phyloP scores from a whole-genome alignment of 345 rosid genomes.

The Heritiera littoralis region DNA sequence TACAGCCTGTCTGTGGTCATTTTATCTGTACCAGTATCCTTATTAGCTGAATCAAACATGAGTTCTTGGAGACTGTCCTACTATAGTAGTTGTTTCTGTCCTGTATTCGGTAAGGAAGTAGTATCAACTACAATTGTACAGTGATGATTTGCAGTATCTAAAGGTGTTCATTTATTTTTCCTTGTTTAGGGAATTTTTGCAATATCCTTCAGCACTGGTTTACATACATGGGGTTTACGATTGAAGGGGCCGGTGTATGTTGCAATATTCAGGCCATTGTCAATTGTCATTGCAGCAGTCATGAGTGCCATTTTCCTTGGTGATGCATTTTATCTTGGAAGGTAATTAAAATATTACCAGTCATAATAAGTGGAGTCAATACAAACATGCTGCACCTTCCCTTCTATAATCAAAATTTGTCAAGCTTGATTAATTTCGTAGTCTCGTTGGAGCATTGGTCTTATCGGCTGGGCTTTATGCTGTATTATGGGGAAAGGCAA shows the following conservation, averaged over 20 bases:
- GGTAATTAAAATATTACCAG: slow-evolving; percentile 24
- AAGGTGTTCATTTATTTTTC: not conserved
- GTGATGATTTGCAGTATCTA: not conserved
- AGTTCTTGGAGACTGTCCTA: slow-evolving; percentile 39
- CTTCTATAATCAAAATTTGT: not conserved
- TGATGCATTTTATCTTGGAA: slow-evolving; percentile 41
- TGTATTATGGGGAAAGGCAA: slow-evolving; percentile 86
- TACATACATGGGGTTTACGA: slow-evolving; percentile 41
- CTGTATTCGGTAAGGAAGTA: slow-evolving; percentile 39
- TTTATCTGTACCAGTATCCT: slow-evolving; percentile 38
- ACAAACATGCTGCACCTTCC: not conserved
- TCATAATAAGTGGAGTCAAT: too few relatives aligned
- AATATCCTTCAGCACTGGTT: slow-evolving; percentile 12
- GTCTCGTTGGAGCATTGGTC: slow-evolving; percentile 65
- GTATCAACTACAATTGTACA: too few relatives aligned
- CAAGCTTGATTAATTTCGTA: slow-evolving; percentile 14
- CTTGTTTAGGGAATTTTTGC: too few relatives aligned
- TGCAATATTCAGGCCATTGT: slow-evolving; percentile 43
- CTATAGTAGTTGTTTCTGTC: slow-evolving; percentile 30
- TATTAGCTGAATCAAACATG: slow-evolving; percentile 33
- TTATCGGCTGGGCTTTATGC: slow-evolving; percentile 74
- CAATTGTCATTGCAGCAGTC: slow-evolving; percentile 39
- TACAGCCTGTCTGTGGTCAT: slow-evolving; percentile 28
- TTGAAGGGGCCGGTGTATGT: slow-evolving; percentile 48
- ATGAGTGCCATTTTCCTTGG: slow-evolving; percentile 39